Evolutionary conservation across 176 grass and related monocot genomes (phyloP), one percentile per base, ranked within the genome.

Genomic region (Hsuehochloa calcarea): DNA sequence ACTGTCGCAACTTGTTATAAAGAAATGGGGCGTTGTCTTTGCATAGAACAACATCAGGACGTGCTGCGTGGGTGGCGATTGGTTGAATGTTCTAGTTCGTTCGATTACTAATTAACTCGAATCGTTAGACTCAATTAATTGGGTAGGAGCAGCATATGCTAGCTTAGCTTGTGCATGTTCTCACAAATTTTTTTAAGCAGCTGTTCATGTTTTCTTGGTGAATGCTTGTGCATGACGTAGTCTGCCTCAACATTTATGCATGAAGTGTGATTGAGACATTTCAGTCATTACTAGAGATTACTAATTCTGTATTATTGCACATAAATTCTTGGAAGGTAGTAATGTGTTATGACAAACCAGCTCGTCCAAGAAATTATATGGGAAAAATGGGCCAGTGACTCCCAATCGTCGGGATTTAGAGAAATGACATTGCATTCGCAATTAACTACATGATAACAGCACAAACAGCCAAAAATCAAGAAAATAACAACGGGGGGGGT

Each of bases 11-110:
- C 65, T 74, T 72, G 80, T 5, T 20, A 3, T 87, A 68, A 74
- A 87, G 15, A 83, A 68, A 62, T 52, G 3, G 0, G 80, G 68
- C 29, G 5, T 0, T 90, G 89, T 87, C 89, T 29, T 74, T 67
- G 89, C 89, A 26, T 66, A 31, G 29, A 20, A 13, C 84, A 67
- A 8, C 89, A 87, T n/a, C 50, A 58, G 84, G 89, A 90, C 79
- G 84, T 78, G 88, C 84, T 79, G 80, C 80, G 59, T 81, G 82
- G 82, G 46, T 43, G 74, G 22, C n/a, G 46, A 50, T 79, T 82
- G 62, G 73, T 65, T 66, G 64, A 38, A 37, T 81, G 78, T 55
- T 75, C 77, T 45, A 31, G 64, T 38, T 66, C n/a, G 69, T 75
- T 79, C 12, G 38, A 9, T 10, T 26, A 27, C 46, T 76, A 17